Conservation (phyloP, 108 stramenopile genomes). For the Stephanodiscus minutulus region DNA sequence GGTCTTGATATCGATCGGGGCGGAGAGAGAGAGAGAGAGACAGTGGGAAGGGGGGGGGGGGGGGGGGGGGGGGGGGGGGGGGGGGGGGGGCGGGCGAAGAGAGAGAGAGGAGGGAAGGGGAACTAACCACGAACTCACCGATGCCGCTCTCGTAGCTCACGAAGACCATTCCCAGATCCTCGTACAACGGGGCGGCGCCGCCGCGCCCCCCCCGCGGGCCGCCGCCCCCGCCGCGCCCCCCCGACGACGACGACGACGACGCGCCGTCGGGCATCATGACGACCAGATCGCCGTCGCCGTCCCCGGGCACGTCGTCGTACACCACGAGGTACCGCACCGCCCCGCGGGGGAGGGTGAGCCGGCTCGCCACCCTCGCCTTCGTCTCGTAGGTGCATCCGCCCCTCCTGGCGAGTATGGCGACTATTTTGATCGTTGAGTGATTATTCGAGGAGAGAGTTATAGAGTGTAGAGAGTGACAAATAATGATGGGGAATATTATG, state of each 20-base stretch:
- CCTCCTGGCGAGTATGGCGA: slow-evolving; percentile 46
- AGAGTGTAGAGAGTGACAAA: background rate
- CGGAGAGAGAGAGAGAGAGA: no score
- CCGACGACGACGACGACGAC: background rate
- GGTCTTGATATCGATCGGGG: slow-evolving; percentile 14
- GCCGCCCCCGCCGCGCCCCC: background rate
- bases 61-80: background rate
- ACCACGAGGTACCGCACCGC: slow-evolving; percentile 45
- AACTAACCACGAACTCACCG: slow-evolving; percentile 10
- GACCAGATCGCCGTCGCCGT: slow-evolving; percentile 24
- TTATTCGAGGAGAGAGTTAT: background rate
- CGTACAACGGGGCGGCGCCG: slow-evolving; percentile 1
- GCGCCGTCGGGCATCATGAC: slow-evolving; percentile 37
- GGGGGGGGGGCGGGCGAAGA: background rate
- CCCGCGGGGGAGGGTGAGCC: slow-evolving; percentile 27
- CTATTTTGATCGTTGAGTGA: slow-evolving; percentile 4
- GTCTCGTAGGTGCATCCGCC: slow-evolving; percentile 53
- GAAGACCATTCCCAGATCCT: slow-evolving; percentile 42
- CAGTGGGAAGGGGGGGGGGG: background rate
- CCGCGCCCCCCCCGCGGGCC: background rate
- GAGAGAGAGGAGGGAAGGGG: background rate
- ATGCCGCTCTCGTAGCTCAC: slow-evolving; percentile 38
- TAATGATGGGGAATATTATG: background rate
- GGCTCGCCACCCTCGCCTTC: slow-evolving; percentile 39
- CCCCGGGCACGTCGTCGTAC: slow-evolving; percentile 25